Evolutionary conservation across 192 early-diverging fungal species (phyloP).

Genomic region (Geosiphon pyriformis): DNA sequence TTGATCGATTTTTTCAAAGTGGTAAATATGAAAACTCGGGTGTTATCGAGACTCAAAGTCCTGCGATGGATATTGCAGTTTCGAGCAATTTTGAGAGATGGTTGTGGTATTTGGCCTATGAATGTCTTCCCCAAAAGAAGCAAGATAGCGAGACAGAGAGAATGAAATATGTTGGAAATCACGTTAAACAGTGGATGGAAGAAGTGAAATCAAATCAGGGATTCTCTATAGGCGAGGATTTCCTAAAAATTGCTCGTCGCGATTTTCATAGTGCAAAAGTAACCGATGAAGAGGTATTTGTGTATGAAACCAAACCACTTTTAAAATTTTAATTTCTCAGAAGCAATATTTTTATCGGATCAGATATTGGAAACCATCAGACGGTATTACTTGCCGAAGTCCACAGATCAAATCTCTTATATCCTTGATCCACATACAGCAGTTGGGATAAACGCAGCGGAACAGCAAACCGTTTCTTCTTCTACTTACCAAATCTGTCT

Average conservation of each 20-base stretch:
- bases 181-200: conserved; percentile 72
- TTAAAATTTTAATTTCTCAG: not conserved
- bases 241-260: conserved; percentile 59
- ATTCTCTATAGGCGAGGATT: conserved; percentile 59
- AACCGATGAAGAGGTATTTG: conserved; percentile 52
- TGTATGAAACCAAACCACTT: not conserved
- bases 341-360: not conserved
- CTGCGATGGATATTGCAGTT: conserved; percentile 97
- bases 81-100: conserved; percentile 98
- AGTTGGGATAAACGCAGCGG: conserved; percentile 85
- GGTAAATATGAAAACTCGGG: conserved; percentile 71
- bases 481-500: conserved; percentile 51
- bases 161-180: conserved; percentile 49
- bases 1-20: conserved; percentile 87
- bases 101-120: conserved; percentile 83
- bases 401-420: conserved; percentile 48
- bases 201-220: conserved; percentile 64
- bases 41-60: conserved; percentile 75
- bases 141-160: conserved; percentile 45
- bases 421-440: conserved; percentile 95
- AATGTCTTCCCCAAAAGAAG: too few relatives aligned
- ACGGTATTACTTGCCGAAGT: conserved; percentile 54
- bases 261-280: conserved; percentile 73
- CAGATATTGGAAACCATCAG: conserved; percentile 74
- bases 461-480: conserved; percentile 34